Evolutionary conservation across 148 eudicot species (phyloP).

Genomic region (Salicornia ramosissima): DNA sequence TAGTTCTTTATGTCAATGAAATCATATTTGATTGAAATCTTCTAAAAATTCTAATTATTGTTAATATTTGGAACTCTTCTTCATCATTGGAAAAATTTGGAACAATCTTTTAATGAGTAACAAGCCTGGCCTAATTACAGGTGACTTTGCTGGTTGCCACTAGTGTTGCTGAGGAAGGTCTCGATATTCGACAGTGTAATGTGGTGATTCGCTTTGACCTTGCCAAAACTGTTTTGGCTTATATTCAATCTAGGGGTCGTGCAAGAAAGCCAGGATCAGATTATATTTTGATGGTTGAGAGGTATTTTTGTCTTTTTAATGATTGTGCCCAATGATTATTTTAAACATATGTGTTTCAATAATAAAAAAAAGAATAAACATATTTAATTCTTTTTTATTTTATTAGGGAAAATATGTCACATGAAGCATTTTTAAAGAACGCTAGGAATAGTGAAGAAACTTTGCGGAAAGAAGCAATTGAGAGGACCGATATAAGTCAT

Average conservation of each 20-base stretch:
- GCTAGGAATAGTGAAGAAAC: conserved; percentile 98
- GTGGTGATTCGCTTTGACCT: conserved; percentile 98
- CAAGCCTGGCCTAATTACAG: too few species aligned
- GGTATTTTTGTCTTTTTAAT: conserved; percentile 36
- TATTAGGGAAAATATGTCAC: conserved; percentile 73
- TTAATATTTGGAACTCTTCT: too few species aligned
- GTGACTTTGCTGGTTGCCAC: conserved; percentile 96
- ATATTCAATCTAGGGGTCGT: conserved; percentile 98
- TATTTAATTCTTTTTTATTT: conserved; percentile 3
- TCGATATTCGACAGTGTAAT: conserved; percentile 97
- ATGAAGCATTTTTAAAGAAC: conserved; percentile 81
- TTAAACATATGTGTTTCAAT: conserved; percentile 11
- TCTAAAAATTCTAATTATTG: too few species aligned
- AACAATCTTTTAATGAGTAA: too few species aligned
- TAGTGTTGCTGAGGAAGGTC: conserved; percentile 99
- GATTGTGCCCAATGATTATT: background rate
- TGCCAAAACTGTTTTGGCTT: conserved; percentile 98
- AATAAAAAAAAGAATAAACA: background rate
- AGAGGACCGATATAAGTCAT: conserved; percentile 94
- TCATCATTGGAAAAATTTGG: too few species aligned
- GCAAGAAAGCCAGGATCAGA: conserved; percentile 99
- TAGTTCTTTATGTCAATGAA: too few species aligned
- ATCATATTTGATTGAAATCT: too few species aligned
- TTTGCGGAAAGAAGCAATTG: conserved; percentile 89
- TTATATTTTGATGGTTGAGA: conserved; percentile 96